Base-by-base conservation (phyloP, 2,329 filamentous ascomycete species). In the Hirsutella rhossiliensis region DNA sequence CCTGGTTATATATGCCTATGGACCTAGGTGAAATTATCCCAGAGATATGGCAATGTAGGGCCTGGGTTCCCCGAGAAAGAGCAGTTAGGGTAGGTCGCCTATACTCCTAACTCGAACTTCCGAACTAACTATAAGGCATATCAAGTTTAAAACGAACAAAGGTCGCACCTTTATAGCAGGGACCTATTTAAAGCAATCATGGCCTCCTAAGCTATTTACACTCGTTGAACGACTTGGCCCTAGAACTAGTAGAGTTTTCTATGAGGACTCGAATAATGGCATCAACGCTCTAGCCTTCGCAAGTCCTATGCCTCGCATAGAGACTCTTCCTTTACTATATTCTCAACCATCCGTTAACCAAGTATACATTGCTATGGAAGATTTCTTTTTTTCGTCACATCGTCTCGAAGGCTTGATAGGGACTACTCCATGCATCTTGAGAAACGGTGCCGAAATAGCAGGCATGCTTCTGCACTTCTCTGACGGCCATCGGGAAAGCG, bases 351-450 rank as follows among this genome's bases (percentile, higher is more conserved):
- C 44, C 27, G 36, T 3, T 11, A 46, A 46, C 30, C 43, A 17
- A 34, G 44, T 46, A 28, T 43, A 43, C 44, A 9, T 46, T 17
- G 17, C 40, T 15, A 42, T 13, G 17, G 44, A 46, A 28, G 40
- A 46, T 41, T 46, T 46, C 36, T 46, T 43, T 28, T 43, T 46
- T 23, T 40, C 44, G 30, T 46, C 44, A 15, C 41, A 46, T 43
- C 23, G 29, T 27, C 37, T 43, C 11, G 41, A 43, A 36, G 34
- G 41, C 13, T 37, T 46, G 27, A 13, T n/a, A 38, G 37, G 40
- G 29, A 43, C 43, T 23, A 46, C 27, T 15, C 40, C 44, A 13
- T 46, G 31, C 27, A 5, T 29, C n/a, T 40, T 40, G 13, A 34
- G 23, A 11, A 28, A 39, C 12, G 29, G 34, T 20, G 27, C 9